Evolutionary conservation across 2,329 filamentous ascomycete species (phyloP).

Genomic region (Bertia moriformis): DNA sequence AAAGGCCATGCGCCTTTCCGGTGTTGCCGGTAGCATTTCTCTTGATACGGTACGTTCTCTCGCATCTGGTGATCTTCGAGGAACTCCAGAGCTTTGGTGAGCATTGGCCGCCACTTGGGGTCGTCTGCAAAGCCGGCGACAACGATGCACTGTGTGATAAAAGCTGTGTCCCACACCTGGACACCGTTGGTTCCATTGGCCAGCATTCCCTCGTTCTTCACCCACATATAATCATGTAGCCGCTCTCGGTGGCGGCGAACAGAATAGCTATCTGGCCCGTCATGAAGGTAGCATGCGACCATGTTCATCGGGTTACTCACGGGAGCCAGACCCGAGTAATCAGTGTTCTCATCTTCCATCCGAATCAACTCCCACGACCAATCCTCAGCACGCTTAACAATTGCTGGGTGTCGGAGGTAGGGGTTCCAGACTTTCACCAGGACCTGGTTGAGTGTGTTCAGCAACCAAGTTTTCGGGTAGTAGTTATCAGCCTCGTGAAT

Average conservation of each 20-base stretch:
- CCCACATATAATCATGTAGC: conserved; percentile 50
- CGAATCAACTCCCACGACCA: conserved; percentile 48
- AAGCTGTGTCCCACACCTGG: conserved; percentile 56
- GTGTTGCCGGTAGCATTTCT: conserved; percentile 48
- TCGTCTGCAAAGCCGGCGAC: conserved; percentile 40
- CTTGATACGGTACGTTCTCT: conserved; percentile 40
- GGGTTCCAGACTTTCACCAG: conserved; percentile 41
- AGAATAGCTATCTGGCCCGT: conserved; percentile 41
- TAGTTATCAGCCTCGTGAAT: conserved; percentile 51
- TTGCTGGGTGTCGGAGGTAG: conserved; percentile 30
- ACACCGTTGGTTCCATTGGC: conserved; percentile 58
- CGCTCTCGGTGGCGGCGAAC: conserved; percentile 46
- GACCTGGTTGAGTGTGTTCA: conserved; percentile 43
- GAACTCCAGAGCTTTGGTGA: conserved; percentile 45
- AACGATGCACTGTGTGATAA: conserved; percentile 44
- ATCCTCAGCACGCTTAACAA: conserved; percentile 42
- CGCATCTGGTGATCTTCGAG: conserved; percentile 51
- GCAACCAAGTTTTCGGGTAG: conserved; percentile 44
- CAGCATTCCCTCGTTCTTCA: conserved; percentile 54
- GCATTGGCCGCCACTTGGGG: conserved; percentile 39
- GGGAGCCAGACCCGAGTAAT: conserved; percentile 47
- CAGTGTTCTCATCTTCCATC: conserved; percentile 52
- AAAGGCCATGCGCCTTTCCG: conserved; percentile 58
- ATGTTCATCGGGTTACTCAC: conserved; percentile 55
- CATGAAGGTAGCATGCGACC: conserved; percentile 42